These are phyloP conservation scores for Saccharomycopsis oosterbeekiorum DNA, from an alignment of 805 yeast genomes.

Conservation along the genomic window DNA sequence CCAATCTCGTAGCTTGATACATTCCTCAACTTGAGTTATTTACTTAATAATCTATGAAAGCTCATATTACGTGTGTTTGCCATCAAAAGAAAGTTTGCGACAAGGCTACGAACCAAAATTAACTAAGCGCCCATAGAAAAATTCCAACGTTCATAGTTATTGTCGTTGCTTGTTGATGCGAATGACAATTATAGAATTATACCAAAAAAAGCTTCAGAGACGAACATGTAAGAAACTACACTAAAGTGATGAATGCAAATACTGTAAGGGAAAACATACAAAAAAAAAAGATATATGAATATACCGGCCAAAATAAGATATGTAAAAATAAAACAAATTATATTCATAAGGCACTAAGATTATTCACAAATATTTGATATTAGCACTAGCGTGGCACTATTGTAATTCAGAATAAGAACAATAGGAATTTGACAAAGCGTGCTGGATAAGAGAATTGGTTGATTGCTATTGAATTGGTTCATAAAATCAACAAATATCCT, in stretches of 20 bases:
- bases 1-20: no score
- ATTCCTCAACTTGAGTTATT: no score
- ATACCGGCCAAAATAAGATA: constrained; percentile 18
- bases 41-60: background rate
- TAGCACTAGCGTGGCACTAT: constrained; percentile 20
- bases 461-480: background rate
- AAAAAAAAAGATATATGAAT: constrained; percentile 7
- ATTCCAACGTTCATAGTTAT: no score
- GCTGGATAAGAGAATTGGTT: constrained; percentile 4
- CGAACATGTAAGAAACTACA: background rate
- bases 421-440: constrained; percentile 20
- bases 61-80: background rate
- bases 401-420: constrained; percentile 16
- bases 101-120: background rate
- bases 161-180: no score
- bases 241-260: background rate
- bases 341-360: constrained; percentile 17
- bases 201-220: background rate
- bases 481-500: background rate
- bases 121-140: background rate
- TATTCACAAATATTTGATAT: constrained; percentile 12
- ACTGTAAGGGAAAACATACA: background rate
- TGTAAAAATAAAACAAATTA: background rate
- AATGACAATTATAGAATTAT: no score
- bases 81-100: background rate